These are phyloP conservation scores for Eimeria zaria DNA, from an alignment of 169 alveolate species.

Conservation along the genomic window DNA sequence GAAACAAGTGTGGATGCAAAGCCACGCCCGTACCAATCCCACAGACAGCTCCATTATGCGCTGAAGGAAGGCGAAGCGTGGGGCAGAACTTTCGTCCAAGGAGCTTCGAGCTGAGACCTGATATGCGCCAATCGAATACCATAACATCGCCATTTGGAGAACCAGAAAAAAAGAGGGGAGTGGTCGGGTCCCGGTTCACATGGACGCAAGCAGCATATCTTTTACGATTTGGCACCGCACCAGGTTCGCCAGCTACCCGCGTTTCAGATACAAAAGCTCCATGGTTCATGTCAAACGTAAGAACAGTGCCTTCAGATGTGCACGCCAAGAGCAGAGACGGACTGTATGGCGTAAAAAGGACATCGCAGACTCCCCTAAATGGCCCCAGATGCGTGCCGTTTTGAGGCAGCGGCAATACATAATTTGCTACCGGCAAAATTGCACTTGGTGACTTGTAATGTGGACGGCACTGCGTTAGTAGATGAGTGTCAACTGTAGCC, in stretches of 20 bases:
- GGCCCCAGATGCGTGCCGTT: background rate
- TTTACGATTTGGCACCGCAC: background rate
- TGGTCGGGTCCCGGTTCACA: constrained; percentile 32
- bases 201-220: constrained; percentile 8
- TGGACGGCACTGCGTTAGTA: constrained; percentile 49
- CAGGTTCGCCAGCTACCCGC: constrained; percentile 16
- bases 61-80: constrained; percentile 39
- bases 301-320: constrained; percentile 24
- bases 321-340: constrained; percentile 48
- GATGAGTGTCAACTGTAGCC: constrained; percentile 56
- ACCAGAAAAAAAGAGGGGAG: constrained; percentile 56
- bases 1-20: constrained; percentile 60
- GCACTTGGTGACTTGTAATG: constrained; percentile 66
- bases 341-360: constrained; percentile 14
- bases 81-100: constrained; percentile 65
- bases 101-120: constrained; percentile 53
- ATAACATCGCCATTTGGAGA: constrained; percentile 55
- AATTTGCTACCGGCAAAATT: constrained; percentile 21
- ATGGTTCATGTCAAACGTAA: constrained; percentile 46
- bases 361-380: background rate
- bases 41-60: constrained; percentile 78
- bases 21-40: constrained; percentile 67
- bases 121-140: constrained; percentile 22
- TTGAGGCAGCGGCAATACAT: background rate
- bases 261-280: constrained; percentile 39